These are phyloP conservation scores for Spatholobus suberectus DNA, from an alignment of 306 rosid species.

Conservation along the genomic window DNA sequence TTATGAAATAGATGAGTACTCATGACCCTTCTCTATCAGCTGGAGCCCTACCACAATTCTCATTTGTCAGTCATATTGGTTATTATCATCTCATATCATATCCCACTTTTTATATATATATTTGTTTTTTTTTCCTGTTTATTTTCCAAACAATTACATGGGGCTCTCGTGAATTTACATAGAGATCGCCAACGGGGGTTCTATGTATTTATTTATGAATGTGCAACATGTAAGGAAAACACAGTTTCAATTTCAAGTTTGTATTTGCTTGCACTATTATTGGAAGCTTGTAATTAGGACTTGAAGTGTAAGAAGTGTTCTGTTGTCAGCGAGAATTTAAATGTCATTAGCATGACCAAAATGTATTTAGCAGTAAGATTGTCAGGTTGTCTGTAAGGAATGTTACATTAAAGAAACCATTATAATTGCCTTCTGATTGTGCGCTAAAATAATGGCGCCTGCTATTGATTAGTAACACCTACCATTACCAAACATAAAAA, in stretches of 20 bases:
- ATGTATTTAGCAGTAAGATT: not conserved
- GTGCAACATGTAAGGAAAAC: constrained; percentile 39
- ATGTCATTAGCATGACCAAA: not conserved
- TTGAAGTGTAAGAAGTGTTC: constrained; percentile 17
- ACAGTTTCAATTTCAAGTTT: constrained; percentile 22
- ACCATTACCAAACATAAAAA: constrained; percentile 38
- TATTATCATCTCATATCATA: not conserved
- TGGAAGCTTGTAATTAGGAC: constrained; percentile 45
- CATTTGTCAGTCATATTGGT: constrained; percentile 40
- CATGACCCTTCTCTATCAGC: not conserved
- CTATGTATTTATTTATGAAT: constrained; percentile 23
- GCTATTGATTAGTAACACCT: constrained; percentile 29
- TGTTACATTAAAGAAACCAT: constrained; percentile 16
- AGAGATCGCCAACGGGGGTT: constrained; percentile 14
- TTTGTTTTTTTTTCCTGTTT: not conserved
- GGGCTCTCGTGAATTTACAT: constrained; percentile 34
- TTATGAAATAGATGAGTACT: constrained; percentile 4
- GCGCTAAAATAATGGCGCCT: constrained; percentile 35
- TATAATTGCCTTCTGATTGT: constrained; percentile 11
- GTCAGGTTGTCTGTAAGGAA: constrained; percentile 15
- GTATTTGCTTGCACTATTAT: constrained; percentile 19
- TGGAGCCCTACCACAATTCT: constrained; percentile 28
- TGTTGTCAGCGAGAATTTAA: not conserved
- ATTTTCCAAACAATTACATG: constrained; percentile 23
- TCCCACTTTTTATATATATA: constrained; percentile 13